Evolutionary conservation across 2,329 filamentous ascomycete species (phyloP), one percentile per base, ranked within the genome.

Genomic region (Aspergillus uvarum): DNA sequence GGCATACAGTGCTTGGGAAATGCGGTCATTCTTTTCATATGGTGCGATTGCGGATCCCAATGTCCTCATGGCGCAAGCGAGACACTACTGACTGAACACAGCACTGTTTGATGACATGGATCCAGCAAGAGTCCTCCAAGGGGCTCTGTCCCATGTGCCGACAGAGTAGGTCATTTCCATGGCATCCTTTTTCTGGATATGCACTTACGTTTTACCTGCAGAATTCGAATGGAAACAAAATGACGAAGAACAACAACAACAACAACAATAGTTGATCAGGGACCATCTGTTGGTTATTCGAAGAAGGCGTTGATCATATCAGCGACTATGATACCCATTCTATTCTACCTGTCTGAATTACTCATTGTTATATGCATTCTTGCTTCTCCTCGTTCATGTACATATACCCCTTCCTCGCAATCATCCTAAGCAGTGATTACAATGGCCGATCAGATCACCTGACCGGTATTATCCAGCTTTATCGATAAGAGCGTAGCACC

Each of bases 11-110:
- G 66, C 93, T 95, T 62, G 95, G 95, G 48, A 96, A 94, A 81
- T 99, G 95, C 78, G 94, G 92, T 5, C 95, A 99, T 76, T 96
- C 92, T 64, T 99, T 99, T 73, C 95, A 99, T 77, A 96, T 96
- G 91, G 92, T 96, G 77, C 42, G 74, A 64, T 67, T 50, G 50
- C 56, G 57, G 29, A 63, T 47, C 58, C 54, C 24, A 21, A 55
- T 67, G 32, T 54, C 48, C 49, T 60, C 38, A 59, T 56, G 14
- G 26, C 16, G n/a, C 29, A 31, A 47, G 16, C 16, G 42, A 42
- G 16, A 16, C 21, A 48, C 32, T 26, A 50, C 42, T 56, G 21
- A 60, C 59, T 56, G 24, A 65, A 56, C 26, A 64, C 62, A 96
- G 92, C 95, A 99, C 78, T 99, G 95, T 77, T 95, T 99, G 8